Percentiles rank a stretch among this genome's conserved stretches.
phyloP scores from a whole-genome alignment of 2,329 filamentous ascomycete species.

The Neopestalotiopsis sp. region DNA sequence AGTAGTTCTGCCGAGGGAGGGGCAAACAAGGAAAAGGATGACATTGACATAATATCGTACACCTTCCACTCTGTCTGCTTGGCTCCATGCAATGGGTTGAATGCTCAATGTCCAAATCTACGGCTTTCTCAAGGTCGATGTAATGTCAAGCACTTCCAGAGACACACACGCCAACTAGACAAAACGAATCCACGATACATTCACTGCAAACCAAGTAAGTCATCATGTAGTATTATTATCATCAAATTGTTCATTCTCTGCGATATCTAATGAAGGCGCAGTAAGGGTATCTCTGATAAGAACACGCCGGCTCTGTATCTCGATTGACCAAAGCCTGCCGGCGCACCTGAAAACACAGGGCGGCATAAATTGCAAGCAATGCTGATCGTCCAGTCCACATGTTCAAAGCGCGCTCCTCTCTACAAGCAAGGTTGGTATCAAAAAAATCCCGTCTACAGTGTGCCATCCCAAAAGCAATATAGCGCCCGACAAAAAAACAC shows the following conservation, averaged over 20 bases:
- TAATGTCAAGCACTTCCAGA: no score
- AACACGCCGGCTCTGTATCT: background rate
- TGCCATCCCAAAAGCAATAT: constrained; percentile 7
- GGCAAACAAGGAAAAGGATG: no score
- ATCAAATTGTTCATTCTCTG: constrained; percentile 4
- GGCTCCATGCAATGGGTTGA: no score
- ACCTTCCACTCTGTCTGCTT: no score
- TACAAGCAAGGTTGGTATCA: constrained; percentile 11
- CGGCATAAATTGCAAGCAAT: constrained; percentile 4
- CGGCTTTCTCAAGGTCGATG: no score
- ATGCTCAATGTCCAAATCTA: no score
- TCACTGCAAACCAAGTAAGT: background rate
- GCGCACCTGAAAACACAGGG: background rate
- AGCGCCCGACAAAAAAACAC: background rate
- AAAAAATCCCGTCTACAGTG: constrained; percentile 13
- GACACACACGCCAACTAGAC: background rate
- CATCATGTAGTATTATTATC: background rate
- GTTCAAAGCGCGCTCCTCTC: constrained; percentile 1
- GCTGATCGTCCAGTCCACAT: background rate
- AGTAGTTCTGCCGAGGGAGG: no score
- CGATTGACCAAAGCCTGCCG: constrained; percentile 5
- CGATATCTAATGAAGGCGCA: background rate
- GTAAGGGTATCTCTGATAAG: constrained; percentile 12
- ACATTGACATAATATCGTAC: no score
- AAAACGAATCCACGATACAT: background rate